These are phyloP conservation scores for Pseudonitzschia pungens DNA, from an alignment of 108 stramenopile species.

Conservation along the genomic window DNA sequence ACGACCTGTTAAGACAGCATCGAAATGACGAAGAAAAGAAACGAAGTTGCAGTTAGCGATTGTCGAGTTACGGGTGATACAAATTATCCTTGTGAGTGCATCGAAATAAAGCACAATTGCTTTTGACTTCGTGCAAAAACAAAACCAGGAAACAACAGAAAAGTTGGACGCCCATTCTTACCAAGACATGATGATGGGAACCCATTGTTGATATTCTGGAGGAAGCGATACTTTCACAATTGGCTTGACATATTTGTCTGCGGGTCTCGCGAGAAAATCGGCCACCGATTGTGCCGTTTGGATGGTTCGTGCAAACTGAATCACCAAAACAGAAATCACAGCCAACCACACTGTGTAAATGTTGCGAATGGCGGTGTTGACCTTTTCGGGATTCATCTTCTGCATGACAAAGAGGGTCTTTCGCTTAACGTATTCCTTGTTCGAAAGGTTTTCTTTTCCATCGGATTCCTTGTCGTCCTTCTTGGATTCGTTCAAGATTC, in stretches of 20 bases:
- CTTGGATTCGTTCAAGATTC: conserved; percentile 80
- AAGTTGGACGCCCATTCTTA: conserved; percentile 14
- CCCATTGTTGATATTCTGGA: conserved; percentile 84
- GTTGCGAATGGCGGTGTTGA: conserved; percentile 59
- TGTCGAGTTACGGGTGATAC: neutral
- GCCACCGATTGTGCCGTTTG: conserved; percentile 84
- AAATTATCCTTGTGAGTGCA: too few relatives aligned
- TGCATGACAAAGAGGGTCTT: conserved; percentile 83
- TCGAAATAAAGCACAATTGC: too few relatives aligned
- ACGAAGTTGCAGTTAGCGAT: neutral
- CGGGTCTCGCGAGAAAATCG: conserved; percentile 68
- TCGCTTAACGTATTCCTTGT: conserved; percentile 65
- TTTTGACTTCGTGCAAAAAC: too few relatives aligned
- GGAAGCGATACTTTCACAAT: conserved; percentile 60
- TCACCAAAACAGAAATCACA: conserved; percentile 88
- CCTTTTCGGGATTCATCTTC: conserved; percentile 88
- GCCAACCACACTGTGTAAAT: conserved; percentile 84
- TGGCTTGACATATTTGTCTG: conserved; percentile 71
- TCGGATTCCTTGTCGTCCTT: conserved; percentile 87
- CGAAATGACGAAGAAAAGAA: neutral
- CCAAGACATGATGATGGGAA: conserved; percentile 67
- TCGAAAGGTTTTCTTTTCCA: conserved; percentile 44
- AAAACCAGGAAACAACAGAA: too few relatives aligned
- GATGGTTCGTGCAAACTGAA: conserved; percentile 87
- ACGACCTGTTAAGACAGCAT: conserved; percentile 35